Conservation (phyloP, 805 yeast species). For the Metschnikowia bowlesiae region DNA sequence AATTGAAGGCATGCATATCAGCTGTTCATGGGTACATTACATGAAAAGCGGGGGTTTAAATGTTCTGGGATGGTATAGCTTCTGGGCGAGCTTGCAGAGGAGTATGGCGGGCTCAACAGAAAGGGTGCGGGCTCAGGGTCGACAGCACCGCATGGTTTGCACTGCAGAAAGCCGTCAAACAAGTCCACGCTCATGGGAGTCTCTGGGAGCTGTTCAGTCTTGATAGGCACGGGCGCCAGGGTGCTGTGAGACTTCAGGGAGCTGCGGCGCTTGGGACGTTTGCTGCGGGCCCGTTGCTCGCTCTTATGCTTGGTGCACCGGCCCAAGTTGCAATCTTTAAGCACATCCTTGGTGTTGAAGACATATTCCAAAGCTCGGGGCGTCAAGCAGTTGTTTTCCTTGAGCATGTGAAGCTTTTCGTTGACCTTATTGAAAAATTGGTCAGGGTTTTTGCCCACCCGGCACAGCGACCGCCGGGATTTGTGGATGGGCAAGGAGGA, state of each 20-base stretch:
- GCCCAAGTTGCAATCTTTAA: slow-evolving; percentile 16
- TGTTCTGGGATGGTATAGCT: background rate
- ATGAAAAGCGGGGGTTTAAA: background rate
- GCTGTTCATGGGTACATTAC: background rate
- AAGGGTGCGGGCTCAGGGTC: background rate
- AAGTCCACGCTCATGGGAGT: slow-evolving; percentile 17
- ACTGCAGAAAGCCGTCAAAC: background rate
- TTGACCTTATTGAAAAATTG: slow-evolving; percentile 12
- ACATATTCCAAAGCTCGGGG: slow-evolving; percentile 24
- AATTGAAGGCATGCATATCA: background rate
- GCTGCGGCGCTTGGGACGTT: background rate
- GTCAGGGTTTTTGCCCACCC: background rate
- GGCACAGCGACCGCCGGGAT: background rate
- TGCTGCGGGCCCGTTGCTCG: background rate
- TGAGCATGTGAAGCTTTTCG: slow-evolving; percentile 15
- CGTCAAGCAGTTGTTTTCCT: slow-evolving; percentile 17
- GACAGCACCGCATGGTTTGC: background rate
- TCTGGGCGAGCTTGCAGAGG: background rate
- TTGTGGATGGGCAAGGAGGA: background rate
- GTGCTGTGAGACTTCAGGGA: background rate
- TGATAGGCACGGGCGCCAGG: background rate
- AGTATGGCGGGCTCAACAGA: slow-evolving; percentile 1
- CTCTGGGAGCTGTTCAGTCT: background rate
- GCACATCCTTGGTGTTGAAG: slow-evolving; percentile 28
- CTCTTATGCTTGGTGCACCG: background rate